These are phyloP conservation scores for Middelhovenomyces tepae DNA, from an alignment of 805 yeast genomes.

Conservation along the genomic window DNA sequence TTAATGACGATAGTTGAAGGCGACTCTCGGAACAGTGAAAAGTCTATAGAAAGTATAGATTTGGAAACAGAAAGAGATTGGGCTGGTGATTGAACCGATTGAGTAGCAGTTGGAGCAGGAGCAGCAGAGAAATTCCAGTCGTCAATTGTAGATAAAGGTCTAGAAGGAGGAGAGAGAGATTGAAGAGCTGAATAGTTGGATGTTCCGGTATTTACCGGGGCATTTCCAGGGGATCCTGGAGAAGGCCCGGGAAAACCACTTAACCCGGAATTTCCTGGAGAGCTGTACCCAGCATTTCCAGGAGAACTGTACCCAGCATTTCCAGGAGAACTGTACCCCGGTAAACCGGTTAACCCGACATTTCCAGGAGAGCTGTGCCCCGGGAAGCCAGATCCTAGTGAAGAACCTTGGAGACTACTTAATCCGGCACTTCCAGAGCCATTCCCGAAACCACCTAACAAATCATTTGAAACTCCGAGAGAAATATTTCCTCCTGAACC, in stretches of 20 bases:
- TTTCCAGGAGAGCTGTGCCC: too few relatives aligned
- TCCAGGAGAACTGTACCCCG: too few relatives aligned
- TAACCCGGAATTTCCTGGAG: not conserved
- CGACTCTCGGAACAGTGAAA: constrained; percentile 32
- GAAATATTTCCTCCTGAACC: constrained; percentile 50
- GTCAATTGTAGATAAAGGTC: constrained; percentile 4
- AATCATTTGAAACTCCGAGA: too few relatives aligned
- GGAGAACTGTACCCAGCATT: too few relatives aligned
- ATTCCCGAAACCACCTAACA: too few relatives aligned
- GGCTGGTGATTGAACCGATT: constrained; percentile 11
- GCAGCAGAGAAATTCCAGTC: constrained; percentile 12
- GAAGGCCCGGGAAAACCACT: not conserved
- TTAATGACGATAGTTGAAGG: constrained; percentile 35
- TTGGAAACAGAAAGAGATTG: constrained; percentile 31
- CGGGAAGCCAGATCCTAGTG: constrained; percentile 15
- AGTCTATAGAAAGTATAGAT: constrained; percentile 43
- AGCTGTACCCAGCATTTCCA: not conserved
- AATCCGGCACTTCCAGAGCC: too few relatives aligned
- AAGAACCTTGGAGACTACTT: too few relatives aligned
- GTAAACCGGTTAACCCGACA: too few relatives aligned
- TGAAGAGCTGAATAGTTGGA: constrained; percentile 24
- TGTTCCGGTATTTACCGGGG: constrained; percentile 4
- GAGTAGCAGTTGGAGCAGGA: constrained; percentile 11
- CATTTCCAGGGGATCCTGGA: constrained; percentile 5
- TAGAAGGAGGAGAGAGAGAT: too few relatives aligned